A percentile compares a stretch with the other conserved stretches of the same genome.
Conservation (phyloP, 2,329 filamentous ascomycete species). For the Trichoderma lentiforme region DNA sequence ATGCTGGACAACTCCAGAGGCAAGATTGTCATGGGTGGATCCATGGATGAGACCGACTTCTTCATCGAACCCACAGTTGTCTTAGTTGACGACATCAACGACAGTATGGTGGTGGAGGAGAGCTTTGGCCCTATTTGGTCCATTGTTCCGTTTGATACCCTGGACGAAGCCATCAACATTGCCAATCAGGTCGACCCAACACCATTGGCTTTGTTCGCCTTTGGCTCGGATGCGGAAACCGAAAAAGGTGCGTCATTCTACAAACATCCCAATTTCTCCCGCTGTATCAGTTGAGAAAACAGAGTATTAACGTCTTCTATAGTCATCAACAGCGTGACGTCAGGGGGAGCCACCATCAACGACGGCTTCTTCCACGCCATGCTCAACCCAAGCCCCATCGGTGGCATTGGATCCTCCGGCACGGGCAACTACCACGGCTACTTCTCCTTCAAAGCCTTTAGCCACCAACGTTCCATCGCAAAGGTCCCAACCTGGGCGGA, state of each 20-base stretch:
- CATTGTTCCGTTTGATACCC: constrained; percentile 69
- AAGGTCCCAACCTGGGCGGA: constrained; percentile 39
- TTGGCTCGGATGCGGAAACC: constrained; percentile 77
- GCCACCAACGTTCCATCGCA: constrained; percentile 38
- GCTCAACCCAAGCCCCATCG: constrained; percentile 43
- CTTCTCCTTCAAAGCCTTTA: constrained; percentile 45
- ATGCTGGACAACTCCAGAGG: constrained; percentile 85
- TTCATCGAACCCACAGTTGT: constrained; percentile 94
- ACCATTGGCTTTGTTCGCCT: constrained; percentile 79
- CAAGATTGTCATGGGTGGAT: constrained; percentile 82
- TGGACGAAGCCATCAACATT: constrained; percentile 82
- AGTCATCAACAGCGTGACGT: constrained; percentile 40
- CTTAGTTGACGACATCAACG: constrained; percentile 63
- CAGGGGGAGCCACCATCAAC: constrained; percentile 51
- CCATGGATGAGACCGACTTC: constrained; percentile 72
- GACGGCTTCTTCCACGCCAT: constrained; percentile 44
- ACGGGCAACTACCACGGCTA: constrained; percentile 48
- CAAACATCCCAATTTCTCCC: neutral
- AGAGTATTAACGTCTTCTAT: constrained; percentile 20
- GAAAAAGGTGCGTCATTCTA: constrained; percentile 56
- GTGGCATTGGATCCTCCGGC: constrained; percentile 49
- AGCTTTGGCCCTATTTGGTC: constrained; percentile 91
- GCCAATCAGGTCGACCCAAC: constrained; percentile 80
- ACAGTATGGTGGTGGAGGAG: constrained; percentile 81
- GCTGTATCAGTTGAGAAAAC: neutral